Evolutionary conservation across 1,139 yeast genomes (phyloP), one percentile per base, ranked within the genome.

Genomic region (Zygosaccharomyces sapae): DNA sequence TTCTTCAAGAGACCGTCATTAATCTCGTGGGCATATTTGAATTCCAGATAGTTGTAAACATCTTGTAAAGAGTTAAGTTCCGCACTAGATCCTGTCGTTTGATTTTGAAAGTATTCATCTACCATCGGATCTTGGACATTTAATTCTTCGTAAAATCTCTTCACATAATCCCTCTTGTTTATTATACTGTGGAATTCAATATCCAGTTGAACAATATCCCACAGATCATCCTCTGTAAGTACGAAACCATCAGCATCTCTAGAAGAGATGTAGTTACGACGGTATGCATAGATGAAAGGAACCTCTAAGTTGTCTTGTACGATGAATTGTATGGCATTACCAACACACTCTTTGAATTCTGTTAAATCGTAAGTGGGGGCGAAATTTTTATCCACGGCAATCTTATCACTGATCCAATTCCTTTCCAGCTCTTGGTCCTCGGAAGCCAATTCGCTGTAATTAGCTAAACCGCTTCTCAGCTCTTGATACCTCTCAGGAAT

Each of bases 231-330:
- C 69, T 88, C 96, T 47, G 73, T 77, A 47, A 84, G 68, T 42
- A 83, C 71, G 41, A 77, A 79, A 6, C 78, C 77, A 42, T 70
- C 72, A 27, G 73, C 74, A 46, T 79, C 83, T 57, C 79, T 83
- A 19, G 73, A 74, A 1, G 67, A 64, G 43, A 66, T 70, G 63
- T 86, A 89, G 67, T 92, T 97, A 66, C 95, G 85, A 65, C 97
- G 86, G 62, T 89, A 96, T 33, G 90, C 84, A 87, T 96, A 90
- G 51, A 92, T 89, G 62, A 89, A 87, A n/a, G 98, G 97, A 3
- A 92, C 96, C 64, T 92, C 99, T 53, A 84, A 76, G 46, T 83
- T 75, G 45, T 89, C 95, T 56, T 80, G 81, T 9, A 89, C 76
- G 33, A 92, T 72, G 60, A 89, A 89, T 54, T 80, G 89, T 35